These are phyloP conservation scores for Hemileccinum rubropunctum DNA, from an alignment of 768 basidiomycete species.

Conservation along the genomic window DNA sequence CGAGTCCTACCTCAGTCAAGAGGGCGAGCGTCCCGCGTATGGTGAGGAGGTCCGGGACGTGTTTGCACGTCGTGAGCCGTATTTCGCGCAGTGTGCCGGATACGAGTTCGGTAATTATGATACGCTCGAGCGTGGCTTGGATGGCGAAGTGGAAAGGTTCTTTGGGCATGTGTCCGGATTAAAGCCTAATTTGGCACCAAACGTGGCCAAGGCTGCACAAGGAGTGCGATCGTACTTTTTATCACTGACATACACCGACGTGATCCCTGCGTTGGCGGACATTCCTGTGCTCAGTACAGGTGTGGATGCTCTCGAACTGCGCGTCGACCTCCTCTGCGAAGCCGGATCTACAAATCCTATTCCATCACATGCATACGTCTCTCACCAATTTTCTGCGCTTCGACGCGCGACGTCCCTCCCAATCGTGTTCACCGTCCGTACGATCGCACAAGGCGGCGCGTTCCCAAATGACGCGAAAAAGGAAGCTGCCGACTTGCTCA, in stretches of 20 bases:
- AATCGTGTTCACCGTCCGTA: conserved; percentile 89
- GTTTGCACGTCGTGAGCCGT: conserved; percentile 77
- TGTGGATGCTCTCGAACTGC: conserved; percentile 90
- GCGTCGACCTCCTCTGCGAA: conserved; percentile 81
- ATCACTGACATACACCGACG: conserved; percentile 87
- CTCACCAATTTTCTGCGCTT: conserved; percentile 75
- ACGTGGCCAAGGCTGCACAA: conserved; percentile 34
- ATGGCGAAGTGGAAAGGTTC: conserved; percentile 72
- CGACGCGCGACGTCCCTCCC: conserved; percentile 78
- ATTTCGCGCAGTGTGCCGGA: conserved; percentile 79
- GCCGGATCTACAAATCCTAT: conserved; percentile 50
- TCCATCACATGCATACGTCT: conserved; percentile 70
- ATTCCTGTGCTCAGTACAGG: conserved; percentile 78
- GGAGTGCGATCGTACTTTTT: conserved; percentile 87
- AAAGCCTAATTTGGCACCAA: conserved; percentile 59
- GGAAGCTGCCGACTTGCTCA: conserved; percentile 71
- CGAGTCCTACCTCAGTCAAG: conserved; percentile 72
- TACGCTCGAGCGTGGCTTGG: conserved; percentile 31
- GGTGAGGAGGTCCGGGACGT: conserved; percentile 86
- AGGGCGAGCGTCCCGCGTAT: conserved; percentile 81
- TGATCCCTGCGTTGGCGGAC: conserved; percentile 62
- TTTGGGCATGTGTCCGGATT: conserved; percentile 84
- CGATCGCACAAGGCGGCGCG: conserved; percentile 83
- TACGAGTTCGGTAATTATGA: conserved; percentile 84
- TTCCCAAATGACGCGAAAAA: conserved; percentile 78